A percentile compares a stretch with the other conserved stretches of the same genome.
These are phyloP conservation scores for Gossypium bickii DNA, from an alignment of 345 rosid species.

Conservation along the genomic window DNA sequence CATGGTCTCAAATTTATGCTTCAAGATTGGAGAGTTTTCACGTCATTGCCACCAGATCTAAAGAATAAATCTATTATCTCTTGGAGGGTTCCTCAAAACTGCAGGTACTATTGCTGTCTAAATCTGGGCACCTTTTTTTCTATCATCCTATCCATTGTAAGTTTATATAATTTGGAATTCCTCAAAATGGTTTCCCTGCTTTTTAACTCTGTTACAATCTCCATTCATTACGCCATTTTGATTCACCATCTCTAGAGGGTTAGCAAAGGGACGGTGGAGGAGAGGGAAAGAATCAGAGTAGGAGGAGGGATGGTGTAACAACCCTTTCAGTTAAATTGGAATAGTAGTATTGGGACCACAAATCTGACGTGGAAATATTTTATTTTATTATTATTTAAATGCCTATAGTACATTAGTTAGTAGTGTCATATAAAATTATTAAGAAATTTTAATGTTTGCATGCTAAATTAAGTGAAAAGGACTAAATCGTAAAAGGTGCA, in stretches of 20 bases:
- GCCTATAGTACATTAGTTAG: too few relatives aligned
- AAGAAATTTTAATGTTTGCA: too few relatives aligned
- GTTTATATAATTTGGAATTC: not conserved
- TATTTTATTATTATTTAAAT: too few relatives aligned
- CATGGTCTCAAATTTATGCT: conserved; percentile 54
- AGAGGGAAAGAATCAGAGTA: too few relatives aligned
- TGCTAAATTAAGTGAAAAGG: too few relatives aligned
- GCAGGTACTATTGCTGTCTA: conserved; percentile 33
- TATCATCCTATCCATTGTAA: not conserved
- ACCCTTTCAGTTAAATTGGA: rapidly evolving
- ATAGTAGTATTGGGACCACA: rapidly evolving
- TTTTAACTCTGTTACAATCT: not conserved
- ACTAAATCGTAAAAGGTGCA: too few relatives aligned
- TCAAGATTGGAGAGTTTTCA: conserved; percentile 52
- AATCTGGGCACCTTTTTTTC: not conserved
- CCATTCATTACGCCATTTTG: not conserved
- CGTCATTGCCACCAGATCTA: conserved; percentile 20
- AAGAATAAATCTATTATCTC: conserved; percentile 21
- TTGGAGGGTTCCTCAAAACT: conserved; percentile 60
- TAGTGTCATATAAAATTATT: too few relatives aligned
- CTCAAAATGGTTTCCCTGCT: not conserved
- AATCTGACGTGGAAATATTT: too few relatives aligned
- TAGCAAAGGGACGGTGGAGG: too few relatives aligned
- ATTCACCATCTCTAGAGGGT: not conserved
- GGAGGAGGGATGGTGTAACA: too few relatives aligned